A percentile compares a stretch with the other conserved stretches of the same genome.
Evolutionary conservation across 352 stramenopile genomes (phyloP).

Genomic region (Phytopythium oedochilum): DNA sequence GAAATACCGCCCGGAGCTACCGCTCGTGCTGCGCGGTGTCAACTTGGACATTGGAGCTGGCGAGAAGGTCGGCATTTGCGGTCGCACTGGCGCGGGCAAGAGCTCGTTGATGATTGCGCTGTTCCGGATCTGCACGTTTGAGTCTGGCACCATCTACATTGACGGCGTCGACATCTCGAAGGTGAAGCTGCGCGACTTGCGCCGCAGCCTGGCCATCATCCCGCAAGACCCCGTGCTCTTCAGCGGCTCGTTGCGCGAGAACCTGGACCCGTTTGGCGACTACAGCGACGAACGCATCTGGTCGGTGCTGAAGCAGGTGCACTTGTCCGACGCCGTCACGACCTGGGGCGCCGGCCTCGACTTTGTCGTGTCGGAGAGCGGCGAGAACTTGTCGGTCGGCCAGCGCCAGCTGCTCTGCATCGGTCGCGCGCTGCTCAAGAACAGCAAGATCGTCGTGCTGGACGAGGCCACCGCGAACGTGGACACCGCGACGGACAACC

Average conservation of each 20-base stretch:
- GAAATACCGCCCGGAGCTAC: slow-evolving; percentile 30
- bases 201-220: slow-evolving; percentile 40
- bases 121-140: slow-evolving; percentile 40
- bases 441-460: slow-evolving; percentile 88
- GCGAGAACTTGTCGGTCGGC: slow-evolving; percentile 94
- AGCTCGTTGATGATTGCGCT: slow-evolving; percentile 40
- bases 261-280: slow-evolving; percentile 88
- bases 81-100: slow-evolving; percentile 39
- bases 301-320: slow-evolving; percentile 52
- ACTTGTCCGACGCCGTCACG: slow-evolving; percentile 57
- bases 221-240: slow-evolving; percentile 89
- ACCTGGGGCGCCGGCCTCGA: slow-evolving; percentile 63
- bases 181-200: slow-evolving; percentile 28
- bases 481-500: slow-evolving; percentile 67
- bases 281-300: slow-evolving; percentile 67
- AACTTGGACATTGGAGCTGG: slow-evolving; percentile 24
- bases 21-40: slow-evolving; percentile 30
- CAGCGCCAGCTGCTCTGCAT: slow-evolving; percentile 96
- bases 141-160: slow-evolving; percentile 73
- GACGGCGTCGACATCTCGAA: slow-evolving; percentile 74
- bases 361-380: slow-evolving; percentile 85
- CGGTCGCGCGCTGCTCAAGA: slow-evolving; percentile 88
- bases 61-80: slow-evolving; percentile 53
- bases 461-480: slow-evolving; percentile 95
- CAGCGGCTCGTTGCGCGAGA: slow-evolving; percentile 80